These are phyloP conservation scores for Nissolia schottii DNA, from an alignment of 306 rosid genomes.

Conservation along the genomic window DNA sequence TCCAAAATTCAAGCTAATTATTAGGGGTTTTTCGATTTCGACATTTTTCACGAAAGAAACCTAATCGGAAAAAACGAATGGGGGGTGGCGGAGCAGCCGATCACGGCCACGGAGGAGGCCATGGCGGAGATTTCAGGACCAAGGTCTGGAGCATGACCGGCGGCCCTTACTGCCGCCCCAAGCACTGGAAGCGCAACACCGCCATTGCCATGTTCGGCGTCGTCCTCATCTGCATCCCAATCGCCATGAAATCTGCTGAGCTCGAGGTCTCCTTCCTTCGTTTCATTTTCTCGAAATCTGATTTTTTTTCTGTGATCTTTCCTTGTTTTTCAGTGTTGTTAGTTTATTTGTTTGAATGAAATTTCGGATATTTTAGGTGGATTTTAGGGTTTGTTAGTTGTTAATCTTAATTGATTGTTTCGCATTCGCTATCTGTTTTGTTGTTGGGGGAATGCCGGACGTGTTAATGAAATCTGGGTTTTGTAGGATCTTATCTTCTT, in stretches of 20 bases:
- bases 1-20: background rate
- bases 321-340: no score
- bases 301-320: no score
- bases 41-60: background rate
- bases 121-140: constrained; percentile 72
- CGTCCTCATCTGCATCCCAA: constrained; percentile 85
- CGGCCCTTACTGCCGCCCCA: constrained; percentile 90
- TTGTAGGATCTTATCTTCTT: background rate
- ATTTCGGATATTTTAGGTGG: background rate
- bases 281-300: background rate
- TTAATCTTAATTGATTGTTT: background rate
- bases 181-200: constrained; percentile 95
- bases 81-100: constrained; percentile 70
- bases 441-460: background rate
- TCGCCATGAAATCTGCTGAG: constrained; percentile 91
- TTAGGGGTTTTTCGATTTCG: constrained; percentile 44
- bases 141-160: constrained; percentile 98
- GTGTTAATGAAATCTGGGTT: background rate
- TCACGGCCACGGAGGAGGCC: constrained; percentile 44
- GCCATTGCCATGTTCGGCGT: constrained; percentile 87
- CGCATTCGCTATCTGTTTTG: background rate
- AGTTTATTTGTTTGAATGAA: background rate
- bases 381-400: background rate
- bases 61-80: constrained; percentile 25
- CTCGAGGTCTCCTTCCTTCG: constrained; percentile 59